Evolutionary conservation across 2,329 filamentous ascomycete species (phyloP).

Genomic region (Talaromyces atroroseus): DNA sequence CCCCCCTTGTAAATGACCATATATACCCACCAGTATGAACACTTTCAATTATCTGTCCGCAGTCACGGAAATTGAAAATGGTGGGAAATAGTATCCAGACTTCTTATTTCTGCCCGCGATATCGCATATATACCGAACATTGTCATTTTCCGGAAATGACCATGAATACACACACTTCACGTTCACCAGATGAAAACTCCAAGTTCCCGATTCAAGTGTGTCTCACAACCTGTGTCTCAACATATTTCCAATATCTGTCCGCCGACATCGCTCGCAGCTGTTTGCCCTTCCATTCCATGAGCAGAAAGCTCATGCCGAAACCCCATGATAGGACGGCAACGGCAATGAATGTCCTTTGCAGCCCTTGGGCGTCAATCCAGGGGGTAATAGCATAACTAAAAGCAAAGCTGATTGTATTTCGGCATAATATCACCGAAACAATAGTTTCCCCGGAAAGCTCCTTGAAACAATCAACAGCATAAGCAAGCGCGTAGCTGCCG

Average conservation of each 20-base stretch:
- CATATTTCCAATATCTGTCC: slow-evolving; percentile 13
- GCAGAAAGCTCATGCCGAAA: slow-evolving; percentile 37
- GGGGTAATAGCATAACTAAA: slow-evolving; percentile 49
- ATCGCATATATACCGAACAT: too few species aligned
- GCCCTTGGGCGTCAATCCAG: slow-evolving; percentile 39
- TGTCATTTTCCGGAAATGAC: too few species aligned
- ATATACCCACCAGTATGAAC: too few species aligned
- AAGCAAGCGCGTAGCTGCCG: slow-evolving; percentile 40
- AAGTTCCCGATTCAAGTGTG: neutral
- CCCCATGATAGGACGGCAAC: slow-evolving; percentile 36
- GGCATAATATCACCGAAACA: slow-evolving; percentile 45
- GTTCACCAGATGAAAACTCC: too few species aligned
- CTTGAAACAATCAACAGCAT: slow-evolving; percentile 47
- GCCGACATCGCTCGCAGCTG: slow-evolving; percentile 8
- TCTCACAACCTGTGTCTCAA: slow-evolving; percentile 14
- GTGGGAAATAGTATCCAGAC: neutral
- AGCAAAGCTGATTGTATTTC: slow-evolving; percentile 33
- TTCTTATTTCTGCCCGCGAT: neutral
- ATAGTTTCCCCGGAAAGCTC: slow-evolving; percentile 47
- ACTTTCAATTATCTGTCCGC: too few species aligned
- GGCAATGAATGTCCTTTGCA: slow-evolving; percentile 42
- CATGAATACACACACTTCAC: neutral
- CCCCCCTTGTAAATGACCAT: too few species aligned
- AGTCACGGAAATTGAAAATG: neutral
- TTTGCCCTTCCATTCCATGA: slow-evolving; percentile 49